Percentiles rank a stretch among this genome's conserved stretches.
These are phyloP conservation scores for Tricholoma saponaceum DNA, from an alignment of 768 basidiomycete species.

Conservation along the genomic window DNA sequence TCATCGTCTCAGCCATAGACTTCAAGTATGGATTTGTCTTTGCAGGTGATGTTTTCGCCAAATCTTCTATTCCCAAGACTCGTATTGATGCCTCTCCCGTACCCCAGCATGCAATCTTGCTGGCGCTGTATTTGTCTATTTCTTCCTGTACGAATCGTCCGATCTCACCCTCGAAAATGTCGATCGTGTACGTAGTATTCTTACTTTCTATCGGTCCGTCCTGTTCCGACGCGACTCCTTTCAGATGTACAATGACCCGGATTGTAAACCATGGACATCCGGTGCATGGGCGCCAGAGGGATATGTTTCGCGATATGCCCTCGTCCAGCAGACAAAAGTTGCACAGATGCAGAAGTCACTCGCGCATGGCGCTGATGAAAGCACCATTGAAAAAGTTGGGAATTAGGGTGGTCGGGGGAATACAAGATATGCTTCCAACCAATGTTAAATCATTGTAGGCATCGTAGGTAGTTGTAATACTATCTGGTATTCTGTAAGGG, in stretches of 20 bases:
- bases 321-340: constrained; percentile 38
- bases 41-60: constrained; percentile 36
- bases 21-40: constrained; percentile 72
- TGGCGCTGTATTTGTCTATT: constrained; percentile 56
- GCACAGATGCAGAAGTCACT: constrained; percentile 11
- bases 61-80: background rate
- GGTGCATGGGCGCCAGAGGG: constrained; percentile 56
- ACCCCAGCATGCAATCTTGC: constrained; percentile 51
- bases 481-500: too few relatives aligned
- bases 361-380: background rate
- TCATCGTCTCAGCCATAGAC: constrained; percentile 52
- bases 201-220: background rate
- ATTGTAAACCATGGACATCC: constrained; percentile 66
- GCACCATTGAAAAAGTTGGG: background rate
- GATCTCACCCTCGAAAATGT: constrained; percentile 65
- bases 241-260: constrained; percentile 62
- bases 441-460: too few relatives aligned
- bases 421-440: background rate
- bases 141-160: constrained; percentile 75
- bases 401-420: background rate
- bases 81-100: background rate
- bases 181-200: constrained; percentile 37
- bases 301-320: constrained; percentile 41
- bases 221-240: background rate
- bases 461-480: background rate